Evolutionary conservation across 2,329 filamentous ascomycete species (phyloP), one percentile per base, ranked within the genome.

Genomic region (Aspergillus sp.): DNA sequence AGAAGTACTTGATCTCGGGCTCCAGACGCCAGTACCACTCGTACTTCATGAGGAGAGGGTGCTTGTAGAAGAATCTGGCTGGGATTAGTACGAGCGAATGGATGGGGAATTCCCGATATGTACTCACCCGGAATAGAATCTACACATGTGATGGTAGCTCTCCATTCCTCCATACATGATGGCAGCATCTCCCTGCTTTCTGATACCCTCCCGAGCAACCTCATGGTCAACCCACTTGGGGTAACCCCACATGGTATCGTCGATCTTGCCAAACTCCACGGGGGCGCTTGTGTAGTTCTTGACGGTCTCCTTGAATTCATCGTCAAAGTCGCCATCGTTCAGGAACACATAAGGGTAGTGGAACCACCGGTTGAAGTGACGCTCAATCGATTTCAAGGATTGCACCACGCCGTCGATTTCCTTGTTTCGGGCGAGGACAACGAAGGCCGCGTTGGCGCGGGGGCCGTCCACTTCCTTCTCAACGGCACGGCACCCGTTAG

Each of bases 161-260:
- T 97, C 94, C 81, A 99, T 88, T 44, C 94, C 94, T 71, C 94
- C 94, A 71, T 97, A 99, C 94, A 99, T 99, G 78, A 99, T 96
- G 44, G 94, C 94, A 47, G 87, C 87, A 72, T 99, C 94, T 60
- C 94, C 94, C 73, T 99, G 94, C 77, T 97, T 96, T 49, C 89
- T 86, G 67, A 99, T 96, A 55, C 93, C 93, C 73, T 99, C 94
- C 75, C 92, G 91, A 60, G 92, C 93, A 49, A 97, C 90, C 71
- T 94, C 92, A 62, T 86, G 84, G 69, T 99, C 92, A 48, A 94
- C 89, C 94, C 94, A 99, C 64, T 97, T 91, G 5, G 94, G 94
- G 71, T 88, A 97, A 17, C 92, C 93, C 94, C 94, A 99, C 85
- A 95, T 94, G 53, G 87, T 86, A 4, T 88, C 81, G 53, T 90